phyloP scores from a whole-genome alignment of 2,329 filamentous ascomycete genomes.

The Claviceps fusiformis region DNA sequence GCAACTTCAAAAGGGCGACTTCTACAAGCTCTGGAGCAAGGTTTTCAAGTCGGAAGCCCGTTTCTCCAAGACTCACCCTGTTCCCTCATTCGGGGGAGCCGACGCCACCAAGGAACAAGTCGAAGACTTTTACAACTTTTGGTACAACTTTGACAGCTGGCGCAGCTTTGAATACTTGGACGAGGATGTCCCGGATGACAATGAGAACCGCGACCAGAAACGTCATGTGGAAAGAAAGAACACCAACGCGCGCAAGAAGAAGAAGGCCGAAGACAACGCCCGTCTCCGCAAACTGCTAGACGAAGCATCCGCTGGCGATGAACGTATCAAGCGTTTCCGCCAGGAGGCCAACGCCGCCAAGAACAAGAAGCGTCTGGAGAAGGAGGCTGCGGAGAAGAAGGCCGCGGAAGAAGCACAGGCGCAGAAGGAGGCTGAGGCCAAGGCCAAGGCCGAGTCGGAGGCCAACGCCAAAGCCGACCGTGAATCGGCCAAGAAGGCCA shows the following conservation, averaged over 20 bases:
- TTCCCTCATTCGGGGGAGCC: slow-evolving; percentile 73
- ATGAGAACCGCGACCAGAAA: slow-evolving; percentile 98
- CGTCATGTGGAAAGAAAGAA: slow-evolving; percentile 98
- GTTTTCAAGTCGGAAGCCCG: slow-evolving; percentile 87
- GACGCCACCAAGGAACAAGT: slow-evolving; percentile 81
- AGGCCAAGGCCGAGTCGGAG: slow-evolving; percentile 70
- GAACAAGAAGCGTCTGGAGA: slow-evolving; percentile 87
- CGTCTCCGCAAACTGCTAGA: slow-evolving; percentile 85
- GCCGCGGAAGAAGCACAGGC: slow-evolving; percentile 72
- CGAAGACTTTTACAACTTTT: slow-evolving; percentile 97
- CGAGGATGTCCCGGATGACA: slow-evolving; percentile 97
- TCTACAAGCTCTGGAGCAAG: slow-evolving; percentile 85
- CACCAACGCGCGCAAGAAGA: slow-evolving; percentile 93
- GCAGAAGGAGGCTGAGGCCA: slow-evolving; percentile 72
- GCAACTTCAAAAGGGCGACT: slow-evolving; percentile 71
- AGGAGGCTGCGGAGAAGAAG: slow-evolving; percentile 82
- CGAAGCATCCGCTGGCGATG: slow-evolving; percentile 69
- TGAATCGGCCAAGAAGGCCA: slow-evolving; percentile 83
- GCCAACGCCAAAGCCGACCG: slow-evolving; percentile 73
- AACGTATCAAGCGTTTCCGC: slow-evolving; percentile 95
- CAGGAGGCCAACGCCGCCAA: slow-evolving; percentile 84
- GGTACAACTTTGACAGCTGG: slow-evolving; percentile 99
- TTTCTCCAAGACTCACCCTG: slow-evolving; percentile 84
- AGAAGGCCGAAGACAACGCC: slow-evolving; percentile 94
- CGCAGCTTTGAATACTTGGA: slow-evolving; percentile 95